Conservation (phyloP, 129 eudicot genomes). For the Daucus carota region DH1_v3.0 NC_030387.2:39359501-39360000, state of each 20-base stretch:
- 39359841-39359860: not conserved
- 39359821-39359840: slow-evolving; percentile 4
- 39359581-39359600: no score
- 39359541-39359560: no score
- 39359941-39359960: not conserved
- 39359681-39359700: not conserved
- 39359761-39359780: not conserved
- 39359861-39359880: not conserved
- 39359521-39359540: no score
- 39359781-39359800: not conserved
- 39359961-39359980: not conserved
- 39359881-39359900: not conserved
- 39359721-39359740: not conserved
- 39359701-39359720: no score
- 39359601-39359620: no score
- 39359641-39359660: no score
- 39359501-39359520: no score
- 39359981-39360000: not conserved
- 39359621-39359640: no score
- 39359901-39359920: not conserved
- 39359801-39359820: slow-evolving; percentile 3
- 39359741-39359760: not conserved
- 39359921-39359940: not conserved
- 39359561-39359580: no score
- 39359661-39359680: no score